phyloP scores from a whole-genome alignment of 2,329 filamentous ascomycete species.

The Claviceps digitariae region DNA sequence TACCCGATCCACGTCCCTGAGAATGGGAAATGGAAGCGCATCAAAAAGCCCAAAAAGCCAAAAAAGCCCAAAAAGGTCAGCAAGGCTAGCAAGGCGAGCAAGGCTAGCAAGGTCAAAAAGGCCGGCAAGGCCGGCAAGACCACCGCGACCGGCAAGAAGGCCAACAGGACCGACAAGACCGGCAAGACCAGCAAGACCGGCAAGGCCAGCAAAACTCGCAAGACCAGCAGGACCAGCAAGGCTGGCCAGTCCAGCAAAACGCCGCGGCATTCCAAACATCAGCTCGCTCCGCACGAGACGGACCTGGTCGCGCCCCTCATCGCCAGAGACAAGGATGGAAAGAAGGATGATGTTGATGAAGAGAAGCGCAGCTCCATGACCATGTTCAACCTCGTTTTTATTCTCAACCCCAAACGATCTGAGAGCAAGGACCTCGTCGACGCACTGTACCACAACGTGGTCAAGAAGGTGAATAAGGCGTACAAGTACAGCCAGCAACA shows the following conservation, averaged over 20 bases:
- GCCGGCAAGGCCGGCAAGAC: slow-evolving; percentile 27
- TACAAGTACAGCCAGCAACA: slow-evolving; percentile 87
- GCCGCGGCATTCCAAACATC: slow-evolving; percentile 20
- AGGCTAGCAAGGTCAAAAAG: slow-evolving; percentile 25
- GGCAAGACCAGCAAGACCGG: no score
- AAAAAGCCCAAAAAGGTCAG: not conserved
- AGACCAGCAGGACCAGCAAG: slow-evolving; percentile 25
- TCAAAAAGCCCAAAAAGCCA: slow-evolving; percentile 37
- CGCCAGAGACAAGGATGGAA: slow-evolving; percentile 18
- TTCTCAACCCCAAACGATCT: slow-evolving; percentile 65
- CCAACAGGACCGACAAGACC: no score
- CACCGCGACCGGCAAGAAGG: no score
- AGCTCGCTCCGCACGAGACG: slow-evolving; percentile 15
- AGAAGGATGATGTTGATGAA: slow-evolving; percentile 38
- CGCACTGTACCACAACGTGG: slow-evolving; percentile 70
- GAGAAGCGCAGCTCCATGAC: slow-evolving; percentile 63
- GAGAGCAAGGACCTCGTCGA: slow-evolving; percentile 66
- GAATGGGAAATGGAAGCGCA: slow-evolving; percentile 64
- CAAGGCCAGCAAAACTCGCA: no score
- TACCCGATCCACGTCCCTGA: slow-evolving; percentile 73
- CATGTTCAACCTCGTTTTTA: slow-evolving; percentile 97
- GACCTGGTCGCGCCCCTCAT: slow-evolving; percentile 11
- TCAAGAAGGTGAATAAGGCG: slow-evolving; percentile 84
- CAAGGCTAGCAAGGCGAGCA: slow-evolving; percentile 28
- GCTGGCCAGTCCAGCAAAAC: slow-evolving; percentile 27